Percentiles rank a stretch among this genome's conserved stretches.
Conservation (phyloP, 331 rosid species). For the Telfairia occidentalis region DNA sequence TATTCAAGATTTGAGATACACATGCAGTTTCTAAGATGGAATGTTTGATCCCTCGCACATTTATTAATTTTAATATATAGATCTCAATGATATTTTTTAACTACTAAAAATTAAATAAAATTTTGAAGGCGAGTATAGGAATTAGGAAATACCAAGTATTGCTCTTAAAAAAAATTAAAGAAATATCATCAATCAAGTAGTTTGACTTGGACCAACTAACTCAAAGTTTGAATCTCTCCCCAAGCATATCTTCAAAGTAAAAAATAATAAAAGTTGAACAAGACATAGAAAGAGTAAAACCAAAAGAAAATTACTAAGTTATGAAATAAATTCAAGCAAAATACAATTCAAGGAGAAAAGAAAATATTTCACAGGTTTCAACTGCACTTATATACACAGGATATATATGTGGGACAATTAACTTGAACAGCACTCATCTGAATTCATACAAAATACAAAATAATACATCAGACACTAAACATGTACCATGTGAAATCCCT, state of each 20-base stretch:
- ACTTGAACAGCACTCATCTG: neutral
- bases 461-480: neutral
- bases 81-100: no score
- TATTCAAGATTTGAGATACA: no score
- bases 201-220: no score
- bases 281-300: neutral
- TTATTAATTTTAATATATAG: no score
- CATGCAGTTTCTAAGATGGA: no score
- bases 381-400: neutral
- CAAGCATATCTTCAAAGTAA: neutral
- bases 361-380: neutral
- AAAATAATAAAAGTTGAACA: neutral
- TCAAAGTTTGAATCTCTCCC: neutral
- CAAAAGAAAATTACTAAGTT: neutral
- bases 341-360: neutral
- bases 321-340: neutral
- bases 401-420: neutral
- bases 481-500: neutral
- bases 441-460: neutral
- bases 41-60: no score
- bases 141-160: no score
- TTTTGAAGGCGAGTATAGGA: no score
- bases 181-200: neutral
- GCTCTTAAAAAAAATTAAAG: no score
- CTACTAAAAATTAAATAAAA: no score